A percentile compares a stretch with the other conserved stretches of the same genome.
These are phyloP conservation scores for Phytophthora sansomeana DNA, from an alignment of 352 stramenopile genomes.

Conservation along the genomic window DNA sequence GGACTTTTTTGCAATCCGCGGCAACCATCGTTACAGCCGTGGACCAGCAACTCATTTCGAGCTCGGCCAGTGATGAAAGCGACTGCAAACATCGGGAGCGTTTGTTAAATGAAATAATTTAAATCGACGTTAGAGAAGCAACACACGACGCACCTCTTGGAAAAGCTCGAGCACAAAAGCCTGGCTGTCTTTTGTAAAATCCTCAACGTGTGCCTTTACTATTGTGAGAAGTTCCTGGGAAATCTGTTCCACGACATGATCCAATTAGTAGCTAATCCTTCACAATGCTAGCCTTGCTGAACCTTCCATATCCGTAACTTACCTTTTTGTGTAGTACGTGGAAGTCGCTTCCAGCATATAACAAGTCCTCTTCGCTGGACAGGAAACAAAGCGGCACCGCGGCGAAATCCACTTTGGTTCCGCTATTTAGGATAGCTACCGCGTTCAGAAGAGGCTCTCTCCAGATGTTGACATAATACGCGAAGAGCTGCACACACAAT, in stretches of 20 bases:
- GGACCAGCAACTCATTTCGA: slow-evolving; percentile 76
- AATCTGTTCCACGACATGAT: slow-evolving; percentile 48
- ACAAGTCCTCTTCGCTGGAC: slow-evolving; percentile 65
- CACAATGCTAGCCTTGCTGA: neutral
- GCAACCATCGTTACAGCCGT: slow-evolving; percentile 62
- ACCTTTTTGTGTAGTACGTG: slow-evolving; percentile 68
- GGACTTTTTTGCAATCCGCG: slow-evolving; percentile 88
- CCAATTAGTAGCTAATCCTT: neutral
- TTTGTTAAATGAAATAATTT: neutral
- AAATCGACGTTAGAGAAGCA: neutral
- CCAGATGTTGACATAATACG: slow-evolving; percentile 72
- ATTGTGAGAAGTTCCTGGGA: slow-evolving; percentile 49
- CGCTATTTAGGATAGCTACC: slow-evolving; percentile 51
- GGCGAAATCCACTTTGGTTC: slow-evolving; percentile 58
- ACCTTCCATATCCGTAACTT: neutral
- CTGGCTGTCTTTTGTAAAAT: slow-evolving; percentile 53
- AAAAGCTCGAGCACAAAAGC: slow-evolving; percentile 64
- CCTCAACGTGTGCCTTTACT: slow-evolving; percentile 44
- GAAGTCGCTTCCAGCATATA: slow-evolving; percentile 80
- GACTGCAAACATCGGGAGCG: slow-evolving; percentile 34
- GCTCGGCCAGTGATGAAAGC: slow-evolving; percentile 41
- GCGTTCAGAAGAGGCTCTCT: slow-evolving; percentile 54
- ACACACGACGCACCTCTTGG: slow-evolving; percentile 36
- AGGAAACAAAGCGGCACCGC: slow-evolving; percentile 55
- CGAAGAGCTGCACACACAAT: slow-evolving; percentile 72